Conservation (phyloP, 306 rosid species). For the Begonia loranthoides region DNA sequence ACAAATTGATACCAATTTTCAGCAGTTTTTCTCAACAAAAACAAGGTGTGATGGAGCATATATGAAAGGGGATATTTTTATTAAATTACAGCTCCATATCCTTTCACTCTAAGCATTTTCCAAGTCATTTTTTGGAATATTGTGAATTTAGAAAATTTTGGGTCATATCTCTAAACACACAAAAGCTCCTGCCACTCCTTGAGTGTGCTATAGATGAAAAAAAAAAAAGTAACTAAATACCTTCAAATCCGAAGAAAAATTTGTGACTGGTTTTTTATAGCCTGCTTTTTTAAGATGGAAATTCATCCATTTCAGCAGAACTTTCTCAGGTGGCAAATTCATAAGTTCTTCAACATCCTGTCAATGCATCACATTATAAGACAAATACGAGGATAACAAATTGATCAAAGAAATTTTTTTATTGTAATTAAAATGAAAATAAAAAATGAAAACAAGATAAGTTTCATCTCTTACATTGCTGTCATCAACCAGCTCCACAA, state of each 20-base stretch:
- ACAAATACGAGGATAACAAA: too few relatives aligned
- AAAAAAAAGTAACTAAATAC: constrained; percentile 22
- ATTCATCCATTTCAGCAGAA: constrained; percentile 90
- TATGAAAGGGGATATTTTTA: too few relatives aligned
- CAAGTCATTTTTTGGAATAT: too few relatives aligned
- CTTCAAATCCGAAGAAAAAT: constrained; percentile 85
- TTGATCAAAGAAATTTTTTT: too few relatives aligned
- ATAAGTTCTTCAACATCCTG: constrained; percentile 96
- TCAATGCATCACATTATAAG: neutral
- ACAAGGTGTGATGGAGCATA: too few relatives aligned
- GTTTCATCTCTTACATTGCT: constrained; percentile 36
- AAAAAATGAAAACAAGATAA: neutral
- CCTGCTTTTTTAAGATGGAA: constrained; percentile 91
- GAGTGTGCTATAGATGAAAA: neutral
- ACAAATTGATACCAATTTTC: constrained; percentile 1
- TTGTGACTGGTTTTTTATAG: constrained; percentile 57
- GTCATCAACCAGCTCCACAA: constrained; percentile 81
- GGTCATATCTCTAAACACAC: constrained; percentile 4
- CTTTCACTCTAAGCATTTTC: too few relatives aligned
- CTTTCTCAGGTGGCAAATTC: constrained; percentile 84
- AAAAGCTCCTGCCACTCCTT: neutral
- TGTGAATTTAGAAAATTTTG: too few relatives aligned
- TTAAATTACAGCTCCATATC: too few relatives aligned
- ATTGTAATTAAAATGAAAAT: too few relatives aligned
- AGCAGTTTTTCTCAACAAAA: too few relatives aligned